These are phyloP conservation scores for Schizosaccharomyces versatilis DNA, from an alignment of 1,139 yeast species.

Conservation along the genomic window DNA sequence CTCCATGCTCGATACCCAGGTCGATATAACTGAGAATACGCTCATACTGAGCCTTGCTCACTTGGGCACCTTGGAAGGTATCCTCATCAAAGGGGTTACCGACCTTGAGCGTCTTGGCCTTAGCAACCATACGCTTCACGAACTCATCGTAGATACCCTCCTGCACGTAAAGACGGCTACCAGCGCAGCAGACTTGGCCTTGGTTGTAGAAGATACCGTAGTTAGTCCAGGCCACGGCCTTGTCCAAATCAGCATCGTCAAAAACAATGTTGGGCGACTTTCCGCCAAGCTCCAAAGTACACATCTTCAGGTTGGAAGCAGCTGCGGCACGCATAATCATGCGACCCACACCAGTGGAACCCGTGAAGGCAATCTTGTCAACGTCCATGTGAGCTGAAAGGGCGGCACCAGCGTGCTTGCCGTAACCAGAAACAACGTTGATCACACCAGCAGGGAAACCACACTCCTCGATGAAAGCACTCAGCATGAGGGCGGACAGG, in stretches of 20 bases:
- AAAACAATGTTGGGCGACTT: conserved; percentile 66
- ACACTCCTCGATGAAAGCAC: conserved; percentile 39
- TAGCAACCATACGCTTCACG: conserved; percentile 30
- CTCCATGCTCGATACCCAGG: conserved; percentile 55
- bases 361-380: conserved; percentile 67
- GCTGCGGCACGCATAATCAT: conserved; percentile 54
- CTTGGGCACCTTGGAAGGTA: conserved; percentile 71
- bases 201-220: conserved; percentile 55
- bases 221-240: conserved; percentile 38
- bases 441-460: conserved; percentile 66
- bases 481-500: conserved; percentile 46
- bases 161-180: conserved; percentile 61
- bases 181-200: conserved; percentile 80
- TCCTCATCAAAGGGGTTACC: conserved; percentile 60
- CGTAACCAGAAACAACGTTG: conserved; percentile 56
- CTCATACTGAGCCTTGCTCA: conserved; percentile 50
- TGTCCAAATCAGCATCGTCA: conserved; percentile 45
- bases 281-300: conserved; percentile 70
- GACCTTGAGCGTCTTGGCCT: conserved; percentile 28
- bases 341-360: conserved; percentile 67
- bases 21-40: conserved; percentile 55
- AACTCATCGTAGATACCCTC: conserved; percentile 52
- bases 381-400: conserved; percentile 44
- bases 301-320: conserved; percentile 45
- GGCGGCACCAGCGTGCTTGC: conserved; percentile 57